phyloP scores from a whole-genome alignment of 2,329 filamentous ascomycete genomes.

The Apiospora rasikravindrae region DNA sequence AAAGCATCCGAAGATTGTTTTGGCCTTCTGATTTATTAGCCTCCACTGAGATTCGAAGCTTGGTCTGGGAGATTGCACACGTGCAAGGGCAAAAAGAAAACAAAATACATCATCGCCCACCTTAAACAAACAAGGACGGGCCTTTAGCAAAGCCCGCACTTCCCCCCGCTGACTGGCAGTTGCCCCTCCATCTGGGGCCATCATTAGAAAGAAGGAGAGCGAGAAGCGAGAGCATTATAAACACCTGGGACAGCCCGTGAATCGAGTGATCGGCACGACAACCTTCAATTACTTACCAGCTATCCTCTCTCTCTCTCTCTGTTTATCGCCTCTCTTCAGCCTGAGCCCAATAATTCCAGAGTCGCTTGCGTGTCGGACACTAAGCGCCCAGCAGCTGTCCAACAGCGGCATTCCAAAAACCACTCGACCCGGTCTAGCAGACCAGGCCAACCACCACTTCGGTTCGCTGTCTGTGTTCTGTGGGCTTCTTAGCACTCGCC shows the following conservation, averaged over 20 bases:
- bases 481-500: conserved; percentile 8
- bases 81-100: conserved; percentile 13
- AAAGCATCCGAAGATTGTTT: background rate
- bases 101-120: conserved; percentile 17
- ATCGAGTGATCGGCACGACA: conserved; percentile 9
- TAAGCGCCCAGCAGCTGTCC: conserved; percentile 1
- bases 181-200: conserved; percentile 11
- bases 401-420: background rate
- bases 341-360: background rate
- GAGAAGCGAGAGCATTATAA: background rate
- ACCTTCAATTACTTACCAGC: background rate
- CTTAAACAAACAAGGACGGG: conserved; percentile 14
- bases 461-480: conserved; percentile 8
- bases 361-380: background rate
- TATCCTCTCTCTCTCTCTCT: background rate
- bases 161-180: background rate
- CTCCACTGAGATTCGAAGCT: background rate
- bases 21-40: background rate
- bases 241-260: conserved; percentile 5
- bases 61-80: background rate
- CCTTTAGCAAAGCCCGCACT: conserved; percentile 7
- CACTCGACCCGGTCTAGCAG: background rate
- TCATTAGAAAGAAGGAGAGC: background rate
- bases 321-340: background rate
- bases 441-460: background rate